These are phyloP conservation scores for Allomyces macrogynus DNA, from an alignment of 192 early-diverging fungal genomes.

Conservation along the genomic window DNA sequence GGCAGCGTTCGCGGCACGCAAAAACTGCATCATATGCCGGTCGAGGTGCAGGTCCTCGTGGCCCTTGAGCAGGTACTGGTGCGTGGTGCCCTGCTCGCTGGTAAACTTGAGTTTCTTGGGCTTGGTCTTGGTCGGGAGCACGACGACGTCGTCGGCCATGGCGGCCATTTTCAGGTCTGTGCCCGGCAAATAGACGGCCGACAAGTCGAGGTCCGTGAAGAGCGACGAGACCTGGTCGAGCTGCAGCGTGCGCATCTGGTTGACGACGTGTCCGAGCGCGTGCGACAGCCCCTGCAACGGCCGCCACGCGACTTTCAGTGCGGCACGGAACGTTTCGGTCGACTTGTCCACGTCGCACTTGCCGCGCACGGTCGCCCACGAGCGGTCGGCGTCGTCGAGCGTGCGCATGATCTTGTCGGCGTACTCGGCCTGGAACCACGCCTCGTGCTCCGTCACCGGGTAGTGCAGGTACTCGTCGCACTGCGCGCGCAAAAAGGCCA, in stretches of 20 bases:
- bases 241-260: constrained; percentile 30
- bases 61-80: constrained; percentile 77
- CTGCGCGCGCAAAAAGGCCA: constrained; percentile 14
- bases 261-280: constrained; percentile 30
- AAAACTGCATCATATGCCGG: constrained; percentile 70
- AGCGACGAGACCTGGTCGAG: constrained; percentile 25
- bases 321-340: constrained; percentile 13
- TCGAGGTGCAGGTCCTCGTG: constrained; percentile 82
- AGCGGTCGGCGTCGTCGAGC: constrained; percentile 21
- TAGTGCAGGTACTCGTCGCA: neutral
- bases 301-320: neutral
- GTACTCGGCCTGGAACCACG: constrained; percentile 14
- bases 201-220: constrained; percentile 27
- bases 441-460: constrained; percentile 10
- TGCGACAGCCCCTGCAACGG: constrained; percentile 10
- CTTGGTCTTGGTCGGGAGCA: constrained; percentile 73
- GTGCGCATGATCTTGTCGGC: constrained; percentile 21
- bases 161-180: constrained; percentile 18
- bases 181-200: constrained; percentile 12
- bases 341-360: too few species aligned
- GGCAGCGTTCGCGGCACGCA: constrained; percentile 38
- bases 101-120: constrained; percentile 63
- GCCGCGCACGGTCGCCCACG: too few species aligned
- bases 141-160: constrained; percentile 25
- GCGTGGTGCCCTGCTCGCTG: constrained; percentile 27